These are phyloP conservation scores for Cordyceps militaris DNA, from an alignment of 2,329 filamentous ascomycete species.

Conservation along the genomic window DNA sequence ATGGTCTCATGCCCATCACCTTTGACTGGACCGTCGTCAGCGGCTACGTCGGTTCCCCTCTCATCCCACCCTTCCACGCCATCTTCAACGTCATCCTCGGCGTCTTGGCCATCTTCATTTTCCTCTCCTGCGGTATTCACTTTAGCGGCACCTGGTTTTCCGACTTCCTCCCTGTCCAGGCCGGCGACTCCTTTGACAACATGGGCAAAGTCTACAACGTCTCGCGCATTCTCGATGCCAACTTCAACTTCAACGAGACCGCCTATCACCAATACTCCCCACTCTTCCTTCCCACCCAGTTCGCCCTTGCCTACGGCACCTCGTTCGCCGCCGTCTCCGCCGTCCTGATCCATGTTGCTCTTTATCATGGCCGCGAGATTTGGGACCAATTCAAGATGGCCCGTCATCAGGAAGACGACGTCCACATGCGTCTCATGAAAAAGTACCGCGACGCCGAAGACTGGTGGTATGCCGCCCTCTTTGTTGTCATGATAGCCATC, in stretches of 20 bases:
- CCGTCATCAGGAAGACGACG: conserved; percentile 49
- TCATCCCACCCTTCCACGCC: conserved; percentile 47
- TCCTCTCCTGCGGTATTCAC: conserved; percentile 52
- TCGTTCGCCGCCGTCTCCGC: conserved; percentile 61
- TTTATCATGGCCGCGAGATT: conserved; percentile 51
- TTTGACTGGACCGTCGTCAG: conserved; percentile 47
- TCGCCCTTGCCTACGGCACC: conserved; percentile 52
- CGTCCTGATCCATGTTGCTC: conserved; percentile 47
- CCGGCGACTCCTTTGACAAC: conserved; percentile 57
- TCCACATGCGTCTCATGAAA: conserved; percentile 56
- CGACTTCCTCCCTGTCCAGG: conserved; percentile 56
- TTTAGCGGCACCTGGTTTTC: conserved; percentile 51
- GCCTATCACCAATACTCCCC: conserved; percentile 60
- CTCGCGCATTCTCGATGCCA: conserved; percentile 47
- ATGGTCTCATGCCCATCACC: conserved; percentile 54
- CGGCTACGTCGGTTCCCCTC: conserved; percentile 42
- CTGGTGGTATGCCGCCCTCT: conserved; percentile 50
- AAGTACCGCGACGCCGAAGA: conserved; percentile 53
- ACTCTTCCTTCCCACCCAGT: conserved; percentile 57
- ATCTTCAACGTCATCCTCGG: conserved; percentile 49
- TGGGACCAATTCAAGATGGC: conserved; percentile 48
- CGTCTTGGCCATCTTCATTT: conserved; percentile 47
- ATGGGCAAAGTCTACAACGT: conserved; percentile 54
- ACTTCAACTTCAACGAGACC: conserved; percentile 51
- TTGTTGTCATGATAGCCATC: conserved; percentile 45